Conservation (phyloP, 495 filamentous ascomycete genomes). For the Lasiosphaeria miniovina region DNA sequence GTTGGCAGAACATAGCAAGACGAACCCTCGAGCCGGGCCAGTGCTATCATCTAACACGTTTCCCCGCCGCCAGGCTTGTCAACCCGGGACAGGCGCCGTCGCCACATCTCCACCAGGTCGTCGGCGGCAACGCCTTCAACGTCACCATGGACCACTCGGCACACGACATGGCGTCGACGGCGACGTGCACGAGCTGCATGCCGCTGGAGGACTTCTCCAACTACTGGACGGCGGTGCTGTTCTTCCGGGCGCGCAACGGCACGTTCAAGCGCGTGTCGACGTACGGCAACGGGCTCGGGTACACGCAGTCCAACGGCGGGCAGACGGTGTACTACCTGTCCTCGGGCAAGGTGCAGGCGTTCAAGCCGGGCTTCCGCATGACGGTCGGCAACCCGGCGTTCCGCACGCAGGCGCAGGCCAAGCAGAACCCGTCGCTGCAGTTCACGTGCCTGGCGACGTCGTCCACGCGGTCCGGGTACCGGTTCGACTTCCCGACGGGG, state of each 20-base stretch:
- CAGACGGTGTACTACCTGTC: constrained; percentile 43
- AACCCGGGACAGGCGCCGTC: constrained; percentile 12
- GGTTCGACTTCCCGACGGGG: constrained; percentile 29
- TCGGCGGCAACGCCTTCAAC: constrained; percentile 35
- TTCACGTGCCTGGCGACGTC: constrained; percentile 32
- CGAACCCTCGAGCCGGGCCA: no score
- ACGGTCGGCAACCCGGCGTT: constrained; percentile 58
- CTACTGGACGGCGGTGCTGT: constrained; percentile 43
- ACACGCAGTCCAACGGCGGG: constrained; percentile 25
- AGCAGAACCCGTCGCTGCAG: constrained; percentile 35
- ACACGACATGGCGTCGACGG: constrained; percentile 23
- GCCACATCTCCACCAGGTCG: constrained; percentile 23
- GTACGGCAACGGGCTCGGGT: constrained; percentile 17
- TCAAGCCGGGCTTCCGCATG: constrained; percentile 64
- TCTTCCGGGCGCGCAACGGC: constrained; percentile 36
- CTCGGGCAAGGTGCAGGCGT: constrained; percentile 38
- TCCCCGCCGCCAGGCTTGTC: constrained; percentile 8
- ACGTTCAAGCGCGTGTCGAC: constrained; percentile 37
- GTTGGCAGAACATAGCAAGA: background rate
- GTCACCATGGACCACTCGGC: constrained; percentile 25
- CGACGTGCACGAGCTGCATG: constrained; percentile 32
- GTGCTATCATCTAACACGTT: background rate
- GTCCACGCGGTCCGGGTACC: constrained; percentile 26
- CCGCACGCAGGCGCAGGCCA: constrained; percentile 22
- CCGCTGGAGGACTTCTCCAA: constrained; percentile 36